phyloP scores from a whole-genome alignment of 306 rosid genomes.

The Lathyrus oleraceus region DNA sequence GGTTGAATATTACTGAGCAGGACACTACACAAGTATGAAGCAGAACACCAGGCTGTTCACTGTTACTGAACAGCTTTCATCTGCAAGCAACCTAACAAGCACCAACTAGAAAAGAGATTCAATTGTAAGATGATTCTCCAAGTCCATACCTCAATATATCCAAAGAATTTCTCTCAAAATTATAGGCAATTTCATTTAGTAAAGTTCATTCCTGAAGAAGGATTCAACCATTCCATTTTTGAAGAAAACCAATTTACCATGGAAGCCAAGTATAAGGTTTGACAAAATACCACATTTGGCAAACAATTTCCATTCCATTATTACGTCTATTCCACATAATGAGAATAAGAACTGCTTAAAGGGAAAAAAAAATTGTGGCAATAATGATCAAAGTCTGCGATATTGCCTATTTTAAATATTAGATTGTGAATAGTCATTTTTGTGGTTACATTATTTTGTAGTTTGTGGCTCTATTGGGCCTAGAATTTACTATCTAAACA shows the following conservation, averaged over 20 bases:
- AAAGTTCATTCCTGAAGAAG: neutral
- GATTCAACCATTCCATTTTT: neutral
- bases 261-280: neutral
- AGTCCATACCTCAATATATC: slow-evolving; percentile 20
- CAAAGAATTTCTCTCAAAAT: neutral
- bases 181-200: neutral
- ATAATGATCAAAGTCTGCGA: neutral
- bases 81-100: slow-evolving; percentile 41
- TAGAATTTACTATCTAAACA: no score
- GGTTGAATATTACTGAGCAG: slow-evolving; percentile 33
- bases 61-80: slow-evolving; percentile 32
- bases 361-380: neutral
- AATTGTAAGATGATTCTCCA: slow-evolving; percentile 32
- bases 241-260: neutral
- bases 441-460: no score
- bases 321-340: neutral
- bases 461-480: no score
- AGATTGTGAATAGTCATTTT: no score
- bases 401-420: no score
- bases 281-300: neutral
- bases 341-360: neutral
- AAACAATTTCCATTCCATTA: neutral
- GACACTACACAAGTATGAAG: slow-evolving; percentile 32
- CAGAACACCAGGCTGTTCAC: slow-evolving; percentile 33
- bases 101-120: slow-evolving; percentile 17